A percentile compares a stretch with the other conserved stretches of the same genome.
Evolutionary conservation across 345 rosid genomes (phyloP).

Genomic region (Psidium guajava): DNA sequence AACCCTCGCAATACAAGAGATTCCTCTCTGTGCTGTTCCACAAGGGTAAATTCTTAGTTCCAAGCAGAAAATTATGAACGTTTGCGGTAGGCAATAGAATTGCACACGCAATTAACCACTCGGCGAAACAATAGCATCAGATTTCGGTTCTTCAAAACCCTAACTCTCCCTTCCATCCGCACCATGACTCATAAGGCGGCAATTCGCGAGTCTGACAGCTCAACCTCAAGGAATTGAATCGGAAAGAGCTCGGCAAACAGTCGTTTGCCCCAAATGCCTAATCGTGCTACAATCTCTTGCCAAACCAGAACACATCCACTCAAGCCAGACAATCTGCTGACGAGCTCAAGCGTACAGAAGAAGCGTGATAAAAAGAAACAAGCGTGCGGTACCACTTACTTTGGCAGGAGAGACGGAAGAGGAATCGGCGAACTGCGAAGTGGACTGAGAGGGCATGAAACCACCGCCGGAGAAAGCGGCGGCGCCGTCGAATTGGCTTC

Average conservation of each 20-base stretch:
- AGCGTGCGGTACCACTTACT: constrained; percentile 12
- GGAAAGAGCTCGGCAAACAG: not conserved
- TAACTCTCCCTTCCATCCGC: not conserved
- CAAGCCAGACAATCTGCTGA: not conserved
- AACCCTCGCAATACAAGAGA: not conserved
- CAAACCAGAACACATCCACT: not conserved
- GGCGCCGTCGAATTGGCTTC: constrained; percentile 62
- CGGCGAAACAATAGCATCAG: not conserved
- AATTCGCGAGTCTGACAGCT: not conserved
- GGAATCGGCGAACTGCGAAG: constrained; percentile 36
- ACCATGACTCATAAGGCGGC: not conserved
- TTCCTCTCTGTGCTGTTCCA: not conserved
- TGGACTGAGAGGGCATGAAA: constrained; percentile 74
- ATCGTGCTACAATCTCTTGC: not conserved
- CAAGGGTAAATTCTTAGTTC: not conserved
- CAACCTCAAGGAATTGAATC: not conserved
- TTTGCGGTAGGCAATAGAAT: not conserved
- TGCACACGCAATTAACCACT: not conserved
- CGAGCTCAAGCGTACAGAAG: not conserved
- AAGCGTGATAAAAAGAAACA: not conserved
- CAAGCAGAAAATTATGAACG: not conserved
- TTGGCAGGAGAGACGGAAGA: constrained; percentile 31
- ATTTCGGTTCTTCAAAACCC: not conserved
- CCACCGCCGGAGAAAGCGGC: constrained; percentile 89
- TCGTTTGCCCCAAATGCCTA: not conserved